Conservation (phyloP, 495 filamentous ascomycete species). For the Gamarada debralockiae region DNA sequence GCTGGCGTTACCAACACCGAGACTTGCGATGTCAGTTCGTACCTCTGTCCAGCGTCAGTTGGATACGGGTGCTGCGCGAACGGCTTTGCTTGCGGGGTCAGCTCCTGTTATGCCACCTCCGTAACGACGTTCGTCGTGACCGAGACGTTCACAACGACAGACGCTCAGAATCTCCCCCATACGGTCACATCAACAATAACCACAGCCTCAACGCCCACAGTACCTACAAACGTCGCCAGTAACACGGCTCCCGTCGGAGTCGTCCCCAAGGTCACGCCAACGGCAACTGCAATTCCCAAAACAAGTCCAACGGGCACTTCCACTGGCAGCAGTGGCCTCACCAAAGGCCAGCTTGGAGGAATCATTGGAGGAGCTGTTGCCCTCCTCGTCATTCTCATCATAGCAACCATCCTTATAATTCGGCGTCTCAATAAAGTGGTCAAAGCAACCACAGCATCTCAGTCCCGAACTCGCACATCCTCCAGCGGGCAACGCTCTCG, state of each 20-base stretch:
- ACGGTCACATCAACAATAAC: conserved; percentile 19
- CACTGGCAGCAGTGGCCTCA: conserved; percentile 8
- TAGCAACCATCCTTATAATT: conserved; percentile 18
- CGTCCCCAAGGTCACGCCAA: conserved; percentile 9
- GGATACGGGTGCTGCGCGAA: conserved; percentile 20
- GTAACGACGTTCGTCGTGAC: conserved; percentile 12
- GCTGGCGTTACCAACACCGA: conserved; percentile 12
- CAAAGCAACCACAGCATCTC: conserved; percentile 11
- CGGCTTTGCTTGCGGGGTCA: conserved; percentile 16
- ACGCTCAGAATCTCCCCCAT: conserved; percentile 3
- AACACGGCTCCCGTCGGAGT: conserved; percentile 1
- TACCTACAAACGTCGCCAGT: conserved; percentile 8
- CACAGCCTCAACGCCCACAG: not conserved
- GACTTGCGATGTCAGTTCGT: conserved; percentile 11
- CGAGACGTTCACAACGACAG: conserved; percentile 18
- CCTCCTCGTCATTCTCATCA: conserved; percentile 17
- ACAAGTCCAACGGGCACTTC: conserved; percentile 1
- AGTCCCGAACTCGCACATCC: conserved; percentile 9
- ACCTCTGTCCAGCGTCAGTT: conserved; percentile 17
- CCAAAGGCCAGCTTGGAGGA: conserved; percentile 17
- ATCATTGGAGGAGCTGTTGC: conserved; percentile 22
- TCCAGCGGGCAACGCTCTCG: conserved; percentile 9
- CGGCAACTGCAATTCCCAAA: conserved; percentile 14
- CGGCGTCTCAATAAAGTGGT: conserved; percentile 17
- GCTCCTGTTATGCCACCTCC: conserved; percentile 16